Evolutionary conservation across 805 yeast species (phyloP).

Genomic region (Saccharomycopsis sp.): DNA sequence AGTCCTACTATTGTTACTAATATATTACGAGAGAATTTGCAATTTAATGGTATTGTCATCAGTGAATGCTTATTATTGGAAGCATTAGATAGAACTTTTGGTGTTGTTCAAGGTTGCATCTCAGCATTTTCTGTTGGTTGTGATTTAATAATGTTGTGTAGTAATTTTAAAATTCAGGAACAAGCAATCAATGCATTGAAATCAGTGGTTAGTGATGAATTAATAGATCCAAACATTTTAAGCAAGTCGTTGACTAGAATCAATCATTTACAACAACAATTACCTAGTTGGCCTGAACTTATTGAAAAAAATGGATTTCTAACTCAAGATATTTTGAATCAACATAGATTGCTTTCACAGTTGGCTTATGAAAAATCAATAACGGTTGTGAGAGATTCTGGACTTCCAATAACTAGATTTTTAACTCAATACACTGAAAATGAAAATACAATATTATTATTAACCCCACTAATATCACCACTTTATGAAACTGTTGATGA

Average conservation of each 20-base stretch:
- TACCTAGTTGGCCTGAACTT: too few species aligned
- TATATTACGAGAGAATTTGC: constrained; percentile 42
- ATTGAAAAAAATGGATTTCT: too few species aligned
- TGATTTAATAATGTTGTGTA: constrained; percentile 57
- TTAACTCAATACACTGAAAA: constrained; percentile 34
- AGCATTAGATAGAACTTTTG: constrained; percentile 54
- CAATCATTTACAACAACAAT: too few species aligned
- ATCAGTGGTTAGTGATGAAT: too few species aligned
- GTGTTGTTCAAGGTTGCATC: constrained; percentile 59
- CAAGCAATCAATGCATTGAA: constrained; percentile 47
- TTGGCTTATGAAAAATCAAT: too few species aligned
- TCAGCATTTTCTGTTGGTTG: constrained; percentile 59
- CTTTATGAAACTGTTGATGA: constrained; percentile 25
- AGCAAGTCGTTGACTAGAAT: too few species aligned
- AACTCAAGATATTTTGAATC: too few species aligned
- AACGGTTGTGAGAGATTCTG: constrained; percentile 29
- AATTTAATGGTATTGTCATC: constrained; percentile 49
- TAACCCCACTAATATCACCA: constrained; percentile 32
- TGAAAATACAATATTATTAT: constrained; percentile 27
- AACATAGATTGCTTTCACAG: too few species aligned
- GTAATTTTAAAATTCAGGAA: constrained; percentile 44
- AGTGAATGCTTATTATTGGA: constrained; percentile 61
- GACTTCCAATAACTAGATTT: constrained; percentile 29
- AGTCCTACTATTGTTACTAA: constrained; percentile 47
- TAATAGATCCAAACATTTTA: too few species aligned